phyloP scores from a whole-genome alignment of 345 rosid genomes.

The Arabidopsis arenosa region DNA sequence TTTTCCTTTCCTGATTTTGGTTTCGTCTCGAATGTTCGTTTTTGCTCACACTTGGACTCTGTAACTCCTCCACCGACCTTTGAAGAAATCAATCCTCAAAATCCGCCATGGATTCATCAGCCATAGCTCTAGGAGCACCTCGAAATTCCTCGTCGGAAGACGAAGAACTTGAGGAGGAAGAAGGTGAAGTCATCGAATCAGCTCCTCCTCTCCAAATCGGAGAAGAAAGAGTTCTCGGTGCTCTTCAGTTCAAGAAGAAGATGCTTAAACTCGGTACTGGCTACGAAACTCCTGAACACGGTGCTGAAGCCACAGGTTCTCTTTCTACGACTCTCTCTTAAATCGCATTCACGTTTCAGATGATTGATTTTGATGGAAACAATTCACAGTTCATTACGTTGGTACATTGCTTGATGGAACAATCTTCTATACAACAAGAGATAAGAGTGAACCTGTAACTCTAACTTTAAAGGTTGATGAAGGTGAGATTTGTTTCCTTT shows the following conservation, averaged over 20 bases:
- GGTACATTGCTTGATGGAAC: constrained; percentile 60
- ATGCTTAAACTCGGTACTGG: constrained; percentile 28
- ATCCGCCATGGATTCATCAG: background rate
- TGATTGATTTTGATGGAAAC: background rate
- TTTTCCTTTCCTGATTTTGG: too few species aligned
- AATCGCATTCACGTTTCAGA: background rate
- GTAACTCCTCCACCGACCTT: background rate
- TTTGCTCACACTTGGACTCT: background rate
- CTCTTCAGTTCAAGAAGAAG: constrained; percentile 42
- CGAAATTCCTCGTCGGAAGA: background rate
- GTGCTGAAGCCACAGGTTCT: constrained; percentile 60
- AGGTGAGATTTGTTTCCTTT: constrained; percentile 40
- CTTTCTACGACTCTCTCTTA: too few species aligned
- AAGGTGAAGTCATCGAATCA: constrained; percentile 53
- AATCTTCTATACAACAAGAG: constrained; percentile 56
- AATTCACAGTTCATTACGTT: constrained; percentile 63
- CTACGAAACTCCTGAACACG: constrained; percentile 65
- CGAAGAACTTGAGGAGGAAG: constrained; percentile 60
- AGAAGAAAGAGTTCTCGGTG: constrained; percentile 56
- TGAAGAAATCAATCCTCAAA: background rate
- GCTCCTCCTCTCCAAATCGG: constrained; percentile 67
- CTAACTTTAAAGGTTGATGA: constrained; percentile 50
- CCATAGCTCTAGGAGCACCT: background rate
- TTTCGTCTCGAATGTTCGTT: background rate
- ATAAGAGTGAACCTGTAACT: constrained; percentile 47